Percentiles rank a stretch among this genome's conserved stretches.
These are phyloP conservation scores for Hypoxylon lenormandii DNA, from an alignment of 495 filamentous ascomycete species.

Conservation along the genomic window DNA sequence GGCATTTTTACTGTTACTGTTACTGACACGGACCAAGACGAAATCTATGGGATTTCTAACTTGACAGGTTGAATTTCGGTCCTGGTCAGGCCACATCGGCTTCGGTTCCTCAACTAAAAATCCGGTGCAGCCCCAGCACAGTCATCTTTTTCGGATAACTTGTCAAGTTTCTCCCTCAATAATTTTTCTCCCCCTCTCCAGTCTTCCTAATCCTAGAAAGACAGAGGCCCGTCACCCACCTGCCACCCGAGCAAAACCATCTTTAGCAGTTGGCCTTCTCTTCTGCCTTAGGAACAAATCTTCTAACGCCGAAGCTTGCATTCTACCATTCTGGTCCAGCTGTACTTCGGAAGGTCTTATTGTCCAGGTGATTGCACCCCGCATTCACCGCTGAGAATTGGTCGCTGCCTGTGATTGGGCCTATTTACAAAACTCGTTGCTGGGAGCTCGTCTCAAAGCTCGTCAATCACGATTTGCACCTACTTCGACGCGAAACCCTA, in stretches of 20 bases:
- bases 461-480: conserved; percentile 21
- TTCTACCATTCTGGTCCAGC: conserved; percentile 9
- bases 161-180: conserved; percentile 41
- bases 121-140: conserved; percentile 43
- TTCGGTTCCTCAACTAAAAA: conserved; percentile 43
- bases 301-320: neutral
- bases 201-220: conserved; percentile 31
- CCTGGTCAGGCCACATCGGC: conserved; percentile 42
- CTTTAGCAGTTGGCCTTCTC: conserved; percentile 28
- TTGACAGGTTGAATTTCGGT: conserved; percentile 29
- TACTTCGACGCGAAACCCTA: conserved; percentile 29
- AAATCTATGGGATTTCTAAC: conserved; percentile 34
- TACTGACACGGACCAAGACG: conserved; percentile 32
- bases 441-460: conserved; percentile 30
- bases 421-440: conserved; percentile 40
- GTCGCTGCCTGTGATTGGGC: conserved; percentile 41
- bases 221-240: conserved; percentile 11
- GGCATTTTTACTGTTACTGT: neutral
- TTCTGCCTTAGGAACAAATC: conserved; percentile 9
- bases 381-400: conserved; percentile 40
- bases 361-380: conserved; percentile 50
- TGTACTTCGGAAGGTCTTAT: conserved; percentile 27
- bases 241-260: conserved; percentile 14
- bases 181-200: conserved; percentile 31
- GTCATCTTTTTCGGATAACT: conserved; percentile 45